A percentile compares a stretch with the other conserved stretches of the same genome.
phyloP scores from a whole-genome alignment of 306 rosid genomes.

The Trichosanthes truncata region DNA sequence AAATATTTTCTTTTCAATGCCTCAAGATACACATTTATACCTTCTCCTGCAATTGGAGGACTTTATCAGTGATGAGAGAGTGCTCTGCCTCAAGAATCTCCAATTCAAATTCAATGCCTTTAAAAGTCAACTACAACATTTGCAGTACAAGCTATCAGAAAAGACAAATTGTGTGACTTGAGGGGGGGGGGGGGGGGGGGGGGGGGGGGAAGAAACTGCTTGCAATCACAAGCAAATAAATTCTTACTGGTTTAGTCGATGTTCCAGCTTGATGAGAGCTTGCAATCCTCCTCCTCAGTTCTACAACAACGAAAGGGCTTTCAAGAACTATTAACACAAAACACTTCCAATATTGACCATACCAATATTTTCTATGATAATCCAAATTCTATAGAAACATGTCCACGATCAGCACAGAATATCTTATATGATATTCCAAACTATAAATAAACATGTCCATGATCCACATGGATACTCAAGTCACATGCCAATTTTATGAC shows the following conservation, averaged over 20 bases:
- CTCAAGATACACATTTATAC: conserved; percentile 7
- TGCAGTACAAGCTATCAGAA: conserved; percentile 10
- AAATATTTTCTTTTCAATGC: neutral
- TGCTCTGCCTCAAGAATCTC: conserved; percentile 81
- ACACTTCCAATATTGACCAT: neutral
- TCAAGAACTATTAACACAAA: conserved; percentile 7
- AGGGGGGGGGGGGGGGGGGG: too few species aligned
- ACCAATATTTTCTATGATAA: neutral
- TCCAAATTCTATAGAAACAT: neutral
- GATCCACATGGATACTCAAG: neutral
- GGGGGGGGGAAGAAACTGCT: neutral
- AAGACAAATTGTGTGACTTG: too few species aligned
- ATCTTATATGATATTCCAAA: neutral
- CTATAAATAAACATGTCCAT: neutral
- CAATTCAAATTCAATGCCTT: conserved; percentile 67
- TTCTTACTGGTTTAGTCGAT: conserved; percentile 44
- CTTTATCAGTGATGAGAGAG: conserved; percentile 49
- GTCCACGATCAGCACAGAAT: neutral
- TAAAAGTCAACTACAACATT: conserved; percentile 49
- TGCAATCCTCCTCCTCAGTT: conserved; percentile 53
- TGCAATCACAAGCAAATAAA: conserved; percentile 17
- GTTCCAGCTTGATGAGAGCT: conserved; percentile 43
- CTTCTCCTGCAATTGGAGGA: conserved; percentile 52
- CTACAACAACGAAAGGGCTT: conserved; percentile 32
- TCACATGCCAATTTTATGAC: neutral